phyloP scores from a whole-genome alignment of 257 asterid species.

The Striga asiatica region DNA sequence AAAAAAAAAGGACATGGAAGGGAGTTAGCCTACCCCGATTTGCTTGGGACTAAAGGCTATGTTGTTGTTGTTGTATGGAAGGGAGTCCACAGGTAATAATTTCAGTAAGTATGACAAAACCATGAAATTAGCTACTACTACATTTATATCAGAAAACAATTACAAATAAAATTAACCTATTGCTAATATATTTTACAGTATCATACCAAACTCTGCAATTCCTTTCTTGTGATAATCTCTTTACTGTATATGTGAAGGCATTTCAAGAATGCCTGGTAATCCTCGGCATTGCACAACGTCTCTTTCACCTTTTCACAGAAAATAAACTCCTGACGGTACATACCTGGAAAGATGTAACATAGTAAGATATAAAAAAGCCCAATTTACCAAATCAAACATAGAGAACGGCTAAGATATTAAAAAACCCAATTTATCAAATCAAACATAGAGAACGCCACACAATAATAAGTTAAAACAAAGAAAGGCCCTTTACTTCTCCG shows the following conservation, averaged over 20 bases:
- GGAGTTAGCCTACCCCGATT: too few species aligned
- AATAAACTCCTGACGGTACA: conserved; percentile 53
- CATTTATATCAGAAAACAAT: not conserved
- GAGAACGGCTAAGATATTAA: conserved; percentile 3
- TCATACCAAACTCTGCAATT: conserved; percentile 73
- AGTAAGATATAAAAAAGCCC: conserved; percentile 2
- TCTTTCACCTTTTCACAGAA: conserved; percentile 90
- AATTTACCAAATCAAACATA: conserved; percentile 5
- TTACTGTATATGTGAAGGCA: conserved; percentile 87
- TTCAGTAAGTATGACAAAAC: conserved; percentile 13
- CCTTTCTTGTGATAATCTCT: conserved; percentile 78
- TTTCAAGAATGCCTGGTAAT: conserved; percentile 84
- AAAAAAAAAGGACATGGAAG: too few species aligned
- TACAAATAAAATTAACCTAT: not conserved
- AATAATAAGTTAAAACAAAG: not conserved
- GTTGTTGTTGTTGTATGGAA: too few species aligned
- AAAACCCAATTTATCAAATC: conserved; percentile 2
- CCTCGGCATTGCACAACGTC: conserved; percentile 51
- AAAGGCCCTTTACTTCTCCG: not conserved
- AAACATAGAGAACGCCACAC: not conserved
- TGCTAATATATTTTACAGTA: not conserved
- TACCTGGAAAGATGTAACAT: conserved; percentile 37
- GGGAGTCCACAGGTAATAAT: too few species aligned
- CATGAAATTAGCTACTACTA: not conserved
- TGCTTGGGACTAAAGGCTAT: too few species aligned